These are phyloP conservation scores for Physcomitrium patens DNA, from an alignment of 225 moss, liverwort and hornwort genomes.

Conservation along the genomic window DNA sequence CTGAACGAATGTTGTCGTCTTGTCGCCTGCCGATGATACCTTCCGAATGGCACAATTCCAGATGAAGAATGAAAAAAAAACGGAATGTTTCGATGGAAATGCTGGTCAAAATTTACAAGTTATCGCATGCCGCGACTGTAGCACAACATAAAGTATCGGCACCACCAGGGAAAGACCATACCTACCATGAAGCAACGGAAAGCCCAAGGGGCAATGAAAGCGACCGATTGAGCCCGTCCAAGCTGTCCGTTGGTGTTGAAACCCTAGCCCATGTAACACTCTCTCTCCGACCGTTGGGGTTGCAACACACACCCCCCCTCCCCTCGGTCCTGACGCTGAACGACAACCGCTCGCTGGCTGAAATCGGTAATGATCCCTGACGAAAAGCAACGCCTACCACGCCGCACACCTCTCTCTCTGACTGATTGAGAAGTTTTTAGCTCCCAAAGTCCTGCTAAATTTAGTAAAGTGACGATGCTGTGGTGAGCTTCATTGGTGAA, in stretches of 20 bases:
- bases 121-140: background rate
- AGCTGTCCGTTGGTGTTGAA: slow-evolving; percentile 27
- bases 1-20: background rate
- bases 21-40: background rate
- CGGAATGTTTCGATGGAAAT: background rate
- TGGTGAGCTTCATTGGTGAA: slow-evolving; percentile 10
- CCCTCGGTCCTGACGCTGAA: background rate
- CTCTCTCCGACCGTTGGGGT: too few relatives aligned
- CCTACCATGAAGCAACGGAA: background rate
- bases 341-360: background rate
- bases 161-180: background rate
- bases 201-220: background rate
- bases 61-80: background rate
- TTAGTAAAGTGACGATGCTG: slow-evolving; percentile 26
- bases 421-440: too few relatives aligned
- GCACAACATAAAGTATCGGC: background rate
- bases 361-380: background rate
- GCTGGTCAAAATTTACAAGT: background rate
- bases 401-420: too few relatives aligned
- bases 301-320: background rate
- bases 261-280: slow-evolving; percentile 16
- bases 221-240: slow-evolving; percentile 31
- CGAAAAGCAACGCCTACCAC: too few relatives aligned
- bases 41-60: background rate
- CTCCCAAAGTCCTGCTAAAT: too few relatives aligned